These are phyloP conservation scores for Penstemon barbatus DNA, from an alignment of 257 asterid genomes.

Conservation along the genomic window DNA sequence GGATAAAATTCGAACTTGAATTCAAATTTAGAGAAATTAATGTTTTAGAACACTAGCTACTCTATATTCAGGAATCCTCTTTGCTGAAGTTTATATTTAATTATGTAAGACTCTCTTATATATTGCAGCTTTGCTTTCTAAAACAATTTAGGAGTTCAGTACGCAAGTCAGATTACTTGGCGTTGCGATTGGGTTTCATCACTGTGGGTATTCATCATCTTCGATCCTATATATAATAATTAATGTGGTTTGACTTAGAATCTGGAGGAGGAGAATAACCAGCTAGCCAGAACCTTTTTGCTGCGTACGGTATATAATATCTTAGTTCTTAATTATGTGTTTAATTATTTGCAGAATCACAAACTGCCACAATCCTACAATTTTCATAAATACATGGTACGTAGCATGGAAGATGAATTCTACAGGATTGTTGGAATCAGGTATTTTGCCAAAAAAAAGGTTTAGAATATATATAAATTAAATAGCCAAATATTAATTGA, in stretches of 20 bases:
- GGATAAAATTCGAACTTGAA: too few relatives aligned
- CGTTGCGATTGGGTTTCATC: constrained; percentile 85
- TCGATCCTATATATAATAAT: not conserved
- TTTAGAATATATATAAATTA: too few relatives aligned
- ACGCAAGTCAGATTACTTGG: constrained; percentile 74
- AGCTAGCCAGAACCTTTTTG: not conserved
- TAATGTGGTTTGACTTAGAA: constrained; percentile 1
- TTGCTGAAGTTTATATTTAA: constrained; percentile 2
- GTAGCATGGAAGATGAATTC: constrained; percentile 97
- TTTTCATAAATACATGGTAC: constrained; percentile 85
- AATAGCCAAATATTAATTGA: not conserved
- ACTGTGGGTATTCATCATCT: constrained; percentile 60
- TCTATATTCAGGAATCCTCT: not conserved
- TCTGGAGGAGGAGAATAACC: not conserved
- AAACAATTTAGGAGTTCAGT: constrained; percentile 77
- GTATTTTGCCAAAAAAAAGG: constrained; percentile 34
- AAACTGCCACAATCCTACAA: constrained; percentile 67
- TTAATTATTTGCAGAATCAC: constrained; percentile 70
- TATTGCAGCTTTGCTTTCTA: constrained; percentile 83
- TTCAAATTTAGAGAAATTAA: too few relatives aligned
- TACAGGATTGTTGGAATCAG: constrained; percentile 81
- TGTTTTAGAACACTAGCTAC: too few relatives aligned
- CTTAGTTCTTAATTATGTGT: not conserved
- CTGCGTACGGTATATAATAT: not conserved
- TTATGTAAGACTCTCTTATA: not conserved